phyloP scores from a whole-genome alignment of 1,284 basidiomycete species.

The Tilletia caries region DNA sequence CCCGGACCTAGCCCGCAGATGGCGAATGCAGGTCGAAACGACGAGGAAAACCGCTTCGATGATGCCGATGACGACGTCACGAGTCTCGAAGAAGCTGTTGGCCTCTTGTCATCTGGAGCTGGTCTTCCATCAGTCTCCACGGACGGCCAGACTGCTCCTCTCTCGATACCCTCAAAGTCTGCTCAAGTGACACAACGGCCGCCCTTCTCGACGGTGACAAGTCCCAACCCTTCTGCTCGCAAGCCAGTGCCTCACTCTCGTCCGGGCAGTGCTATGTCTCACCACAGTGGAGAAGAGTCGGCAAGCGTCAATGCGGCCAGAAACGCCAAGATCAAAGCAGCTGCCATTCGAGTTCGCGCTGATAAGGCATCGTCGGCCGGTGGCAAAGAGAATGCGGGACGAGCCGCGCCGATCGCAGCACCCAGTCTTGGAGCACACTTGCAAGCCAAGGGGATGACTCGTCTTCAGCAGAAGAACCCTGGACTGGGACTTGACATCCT shows the following conservation, averaged over 20 bases:
- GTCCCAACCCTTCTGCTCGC: not conserved
- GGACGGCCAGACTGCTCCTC: conserved; percentile 45
- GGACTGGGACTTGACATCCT: conserved; percentile 40
- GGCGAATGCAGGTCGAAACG: conserved; percentile 20
- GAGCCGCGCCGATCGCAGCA: not conserved
- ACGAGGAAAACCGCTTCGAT: conserved; percentile 57
- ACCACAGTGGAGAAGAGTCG: conserved; percentile 3
- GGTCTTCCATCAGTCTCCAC: conserved; percentile 34
- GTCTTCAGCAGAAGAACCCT: conserved; percentile 37
- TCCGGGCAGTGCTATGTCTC: not conserved
- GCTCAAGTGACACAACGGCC: conserved; percentile 20
- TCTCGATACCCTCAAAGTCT: conserved; percentile 31
- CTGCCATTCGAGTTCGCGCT: not conserved
- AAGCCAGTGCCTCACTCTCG: not conserved
- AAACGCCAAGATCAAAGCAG: conserved; percentile 11
- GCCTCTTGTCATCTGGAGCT: conserved; percentile 15
- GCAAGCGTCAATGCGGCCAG: not conserved
- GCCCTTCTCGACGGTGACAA: conserved; percentile 9
- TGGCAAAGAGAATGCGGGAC: conserved; percentile 4
- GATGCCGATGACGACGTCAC: conserved; percentile 61
- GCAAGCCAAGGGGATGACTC: conserved; percentile 20
- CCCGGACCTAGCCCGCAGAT: not conserved
- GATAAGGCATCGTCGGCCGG: conserved; percentile 4
- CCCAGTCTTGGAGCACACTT: not conserved
- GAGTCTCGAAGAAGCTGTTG: conserved; percentile 37